Conservation (phyloP, 345 rosid genomes). For the Melaleuca quinquenervia region DNA sequence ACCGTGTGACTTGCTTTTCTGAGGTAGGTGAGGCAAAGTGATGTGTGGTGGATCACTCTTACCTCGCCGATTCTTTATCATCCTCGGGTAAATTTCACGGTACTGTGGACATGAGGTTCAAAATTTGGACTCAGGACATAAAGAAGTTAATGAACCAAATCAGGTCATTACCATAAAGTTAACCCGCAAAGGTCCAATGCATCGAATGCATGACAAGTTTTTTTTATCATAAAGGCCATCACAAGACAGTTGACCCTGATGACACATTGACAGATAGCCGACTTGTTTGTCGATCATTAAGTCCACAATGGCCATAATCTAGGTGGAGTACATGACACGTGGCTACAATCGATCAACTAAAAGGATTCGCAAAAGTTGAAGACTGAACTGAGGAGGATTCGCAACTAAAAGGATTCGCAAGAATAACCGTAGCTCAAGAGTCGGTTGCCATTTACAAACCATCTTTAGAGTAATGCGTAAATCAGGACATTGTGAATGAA, state of each 20-base stretch:
- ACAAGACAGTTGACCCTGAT: background rate
- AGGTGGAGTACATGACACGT: background rate
- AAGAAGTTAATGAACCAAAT: background rate
- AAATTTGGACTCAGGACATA: background rate
- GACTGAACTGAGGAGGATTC: background rate
- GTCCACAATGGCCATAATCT: background rate
- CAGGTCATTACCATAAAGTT: background rate
- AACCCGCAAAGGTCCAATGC: background rate
- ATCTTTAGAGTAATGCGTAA: background rate
- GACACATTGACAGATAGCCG: background rate
- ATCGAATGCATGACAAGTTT: background rate
- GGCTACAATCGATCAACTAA: background rate
- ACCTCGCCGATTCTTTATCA: background rate
- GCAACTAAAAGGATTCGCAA: too few species aligned
- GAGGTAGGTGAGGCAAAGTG: background rate
- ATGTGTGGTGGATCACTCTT: background rate
- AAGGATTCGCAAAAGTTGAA: background rate
- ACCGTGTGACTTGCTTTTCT: background rate
- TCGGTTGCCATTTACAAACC: background rate
- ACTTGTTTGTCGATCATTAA: background rate
- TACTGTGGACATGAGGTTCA: background rate
- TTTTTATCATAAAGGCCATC: background rate
- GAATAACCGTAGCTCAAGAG: background rate
- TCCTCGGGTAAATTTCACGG: background rate
- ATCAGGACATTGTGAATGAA: background rate